Percentiles rank a stretch among this genome's conserved stretches.
Evolutionary conservation across 768 basidiomycete genomes (phyloP).

Genomic region (Mycena pura): DNA sequence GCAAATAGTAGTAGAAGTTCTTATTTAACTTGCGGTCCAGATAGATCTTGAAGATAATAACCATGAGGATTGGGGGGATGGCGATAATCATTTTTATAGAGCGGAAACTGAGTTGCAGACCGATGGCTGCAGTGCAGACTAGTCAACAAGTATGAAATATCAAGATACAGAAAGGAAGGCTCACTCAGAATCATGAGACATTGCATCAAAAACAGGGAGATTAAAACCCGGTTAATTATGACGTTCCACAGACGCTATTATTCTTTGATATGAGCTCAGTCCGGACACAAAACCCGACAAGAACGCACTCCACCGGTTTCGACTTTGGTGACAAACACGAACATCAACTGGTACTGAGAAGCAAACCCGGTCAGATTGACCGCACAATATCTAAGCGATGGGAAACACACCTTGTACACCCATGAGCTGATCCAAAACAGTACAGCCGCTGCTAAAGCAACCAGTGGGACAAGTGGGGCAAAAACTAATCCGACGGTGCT

Average conservation of each 20-base stretch:
- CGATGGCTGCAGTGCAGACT: conserved; percentile 59
- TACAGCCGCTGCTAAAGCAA: conserved; percentile 69
- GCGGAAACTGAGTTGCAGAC: conserved; percentile 66
- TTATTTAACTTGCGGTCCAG: conserved; percentile 62
- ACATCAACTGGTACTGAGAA: conserved; percentile 75
- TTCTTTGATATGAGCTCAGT: conserved; percentile 8
- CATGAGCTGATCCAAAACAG: conserved; percentile 77
- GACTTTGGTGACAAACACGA: conserved; percentile 75
- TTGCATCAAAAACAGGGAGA: conserved; percentile 78
- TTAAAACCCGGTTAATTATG: conserved; percentile 75
- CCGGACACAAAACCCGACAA: neutral
- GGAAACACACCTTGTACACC: conserved; percentile 63
- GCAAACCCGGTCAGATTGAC: neutral
- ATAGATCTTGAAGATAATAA: conserved; percentile 77
- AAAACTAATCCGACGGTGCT: conserved; percentile 79
- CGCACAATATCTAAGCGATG: neutral
- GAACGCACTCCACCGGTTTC: conserved; percentile 81
- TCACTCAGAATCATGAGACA: conserved; percentile 73
- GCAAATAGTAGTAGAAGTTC: conserved; percentile 74
- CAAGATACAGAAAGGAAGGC: conserved; percentile 38
- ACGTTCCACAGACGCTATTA: conserved; percentile 79
- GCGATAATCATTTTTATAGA: conserved; percentile 67
- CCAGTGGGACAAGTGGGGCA: conserved; percentile 84
- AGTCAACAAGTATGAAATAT: conserved; percentile 12
- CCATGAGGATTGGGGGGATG: conserved; percentile 72